Percentiles rank a stretch among this genome's conserved stretches.
These are phyloP conservation scores for Cicer judaicum DNA, from an alignment of 306 rosid species.

Conservation along the genomic window DNA sequence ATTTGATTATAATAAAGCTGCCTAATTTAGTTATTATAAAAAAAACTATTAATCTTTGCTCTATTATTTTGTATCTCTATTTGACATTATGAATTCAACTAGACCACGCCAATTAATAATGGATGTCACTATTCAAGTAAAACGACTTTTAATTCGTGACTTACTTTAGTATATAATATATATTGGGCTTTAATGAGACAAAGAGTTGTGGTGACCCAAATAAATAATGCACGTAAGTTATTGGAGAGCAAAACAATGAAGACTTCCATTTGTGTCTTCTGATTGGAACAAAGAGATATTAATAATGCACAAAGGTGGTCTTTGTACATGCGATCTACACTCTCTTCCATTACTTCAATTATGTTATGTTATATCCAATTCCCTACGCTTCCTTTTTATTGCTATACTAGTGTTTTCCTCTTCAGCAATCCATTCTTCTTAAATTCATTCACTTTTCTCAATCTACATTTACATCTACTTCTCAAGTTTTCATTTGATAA, in stretches of 20 bases:
- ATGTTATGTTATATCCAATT: conserved; percentile 33
- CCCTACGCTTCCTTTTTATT: conserved; percentile 47
- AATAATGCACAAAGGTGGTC: conserved; percentile 55
- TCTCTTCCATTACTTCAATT: conserved; percentile 55
- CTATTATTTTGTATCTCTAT: conserved; percentile 13
- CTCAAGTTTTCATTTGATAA: background rate
- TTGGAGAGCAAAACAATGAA: conserved; percentile 43
- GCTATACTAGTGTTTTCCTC: conserved; percentile 62
- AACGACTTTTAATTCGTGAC: conserved; percentile 22
- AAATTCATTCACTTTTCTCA: background rate
- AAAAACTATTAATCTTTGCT: background rate
- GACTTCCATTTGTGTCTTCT: conserved; percentile 19
- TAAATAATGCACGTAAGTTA: conserved; percentile 31
- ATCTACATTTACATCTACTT: background rate
- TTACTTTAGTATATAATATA: conserved; percentile 23
- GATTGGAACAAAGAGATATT: conserved; percentile 27
- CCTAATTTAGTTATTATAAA: no score
- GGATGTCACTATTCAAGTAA: conserved; percentile 49
- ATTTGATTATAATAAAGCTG: no score
- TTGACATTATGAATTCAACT: conserved; percentile 42
- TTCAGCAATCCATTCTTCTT: conserved; percentile 70
- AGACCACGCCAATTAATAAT: conserved; percentile 45
- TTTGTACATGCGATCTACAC: conserved; percentile 70
- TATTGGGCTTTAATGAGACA: conserved; percentile 43
- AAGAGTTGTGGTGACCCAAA: conserved; percentile 44